phyloP scores from a whole-genome alignment of 345 rosid species.

The Eucalyptus guilfoylei region DNA sequence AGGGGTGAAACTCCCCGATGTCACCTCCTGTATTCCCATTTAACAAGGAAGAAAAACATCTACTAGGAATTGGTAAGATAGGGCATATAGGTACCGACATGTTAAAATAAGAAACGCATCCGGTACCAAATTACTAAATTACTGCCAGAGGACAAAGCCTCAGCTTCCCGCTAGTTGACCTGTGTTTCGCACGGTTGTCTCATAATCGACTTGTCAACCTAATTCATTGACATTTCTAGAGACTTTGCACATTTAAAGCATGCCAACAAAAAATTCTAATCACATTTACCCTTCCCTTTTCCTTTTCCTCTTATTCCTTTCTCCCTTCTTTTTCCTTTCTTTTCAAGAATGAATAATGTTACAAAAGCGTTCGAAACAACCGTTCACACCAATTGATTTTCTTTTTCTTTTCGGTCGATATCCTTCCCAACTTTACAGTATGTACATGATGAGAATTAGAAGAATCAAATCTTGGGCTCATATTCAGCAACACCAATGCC shows the following conservation, averaged over 20 bases:
- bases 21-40: no score
- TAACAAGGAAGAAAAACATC: no score
- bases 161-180: not conserved
- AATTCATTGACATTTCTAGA: not conserved
- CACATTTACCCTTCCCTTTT: not conserved
- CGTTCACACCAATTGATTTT: slow-evolving; percentile 28
- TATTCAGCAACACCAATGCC: not conserved
- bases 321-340: not conserved
- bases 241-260: not conserved
- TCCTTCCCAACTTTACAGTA: slow-evolving; percentile 50
- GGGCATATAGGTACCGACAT: accelerated
- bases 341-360: slow-evolving; percentile 57
- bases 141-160: accelerated
- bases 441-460: slow-evolving; percentile 41
- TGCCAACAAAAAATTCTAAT: not conserved
- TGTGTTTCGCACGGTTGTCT: not conserved
- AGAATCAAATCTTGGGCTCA: slow-evolving; percentile 12
- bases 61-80: no score
- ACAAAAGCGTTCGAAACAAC: slow-evolving; percentile 34
- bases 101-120: not conserved
- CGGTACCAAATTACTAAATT: not conserved
- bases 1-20: no score
- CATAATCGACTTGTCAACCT: not conserved
- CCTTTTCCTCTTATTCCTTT: not conserved
- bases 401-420: not conserved